Evolutionary conservation across 495 filamentous ascomycete species (phyloP).

Genomic region (Hypoxylon lenormandii): DNA sequence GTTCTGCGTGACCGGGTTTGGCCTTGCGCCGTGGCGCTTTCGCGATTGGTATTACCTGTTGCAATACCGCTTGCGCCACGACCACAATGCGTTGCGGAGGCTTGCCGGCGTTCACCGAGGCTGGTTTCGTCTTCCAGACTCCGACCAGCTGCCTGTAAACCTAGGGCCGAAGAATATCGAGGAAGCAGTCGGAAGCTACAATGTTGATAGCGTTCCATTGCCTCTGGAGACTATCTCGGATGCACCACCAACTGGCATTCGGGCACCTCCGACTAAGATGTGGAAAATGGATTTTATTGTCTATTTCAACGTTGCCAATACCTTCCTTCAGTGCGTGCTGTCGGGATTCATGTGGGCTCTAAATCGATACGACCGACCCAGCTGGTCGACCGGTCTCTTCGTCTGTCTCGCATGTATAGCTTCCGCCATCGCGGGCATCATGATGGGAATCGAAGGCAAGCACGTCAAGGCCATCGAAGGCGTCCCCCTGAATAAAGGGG

Average conservation of each 20-base stretch:
- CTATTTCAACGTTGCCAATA: slow-evolving; percentile 79
- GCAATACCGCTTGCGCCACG: slow-evolving; percentile 67
- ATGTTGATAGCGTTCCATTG: slow-evolving; percentile 63
- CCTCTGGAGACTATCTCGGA: slow-evolving; percentile 67
- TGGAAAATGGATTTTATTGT: slow-evolving; percentile 87
- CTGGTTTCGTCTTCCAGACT: slow-evolving; percentile 77
- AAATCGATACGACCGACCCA: slow-evolving; percentile 75
- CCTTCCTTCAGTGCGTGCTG: slow-evolving; percentile 76
- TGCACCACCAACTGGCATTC: slow-evolving; percentile 70
- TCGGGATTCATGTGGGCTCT: slow-evolving; percentile 84
- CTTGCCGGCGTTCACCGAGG: slow-evolving; percentile 74
- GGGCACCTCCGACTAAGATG: slow-evolving; percentile 71
- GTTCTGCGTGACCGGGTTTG: slow-evolving; percentile 89
- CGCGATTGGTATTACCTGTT: slow-evolving; percentile 79
- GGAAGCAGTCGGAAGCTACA: slow-evolving; percentile 50
- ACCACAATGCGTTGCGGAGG: slow-evolving; percentile 66
- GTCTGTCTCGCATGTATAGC: slow-evolving; percentile 76
- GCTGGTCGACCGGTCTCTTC: slow-evolving; percentile 79
- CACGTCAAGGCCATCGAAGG: slow-evolving; percentile 75
- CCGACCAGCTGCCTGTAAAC: slow-evolving; percentile 58
- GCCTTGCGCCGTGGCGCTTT: slow-evolving; percentile 85
- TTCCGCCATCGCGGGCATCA: slow-evolving; percentile 74
- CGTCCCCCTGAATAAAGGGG: slow-evolving; percentile 62
- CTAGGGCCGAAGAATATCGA: slow-evolving; percentile 62
- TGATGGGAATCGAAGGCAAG: slow-evolving; percentile 74